phyloP scores from a whole-genome alignment of 305 asterid genomes.

The Fraxinus velutina region DNA sequence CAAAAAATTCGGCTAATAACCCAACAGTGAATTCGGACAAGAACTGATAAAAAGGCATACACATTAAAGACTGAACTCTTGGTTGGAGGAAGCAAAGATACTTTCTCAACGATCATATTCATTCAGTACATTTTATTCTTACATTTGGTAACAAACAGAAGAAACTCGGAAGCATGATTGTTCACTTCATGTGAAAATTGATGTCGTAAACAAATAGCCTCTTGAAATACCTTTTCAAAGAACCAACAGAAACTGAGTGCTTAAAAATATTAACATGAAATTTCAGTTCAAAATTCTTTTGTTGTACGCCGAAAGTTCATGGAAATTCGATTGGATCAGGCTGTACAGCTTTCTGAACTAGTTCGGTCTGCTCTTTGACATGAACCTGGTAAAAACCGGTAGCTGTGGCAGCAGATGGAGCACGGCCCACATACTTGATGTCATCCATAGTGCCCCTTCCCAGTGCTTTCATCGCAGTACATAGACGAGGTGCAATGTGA shows the following conservation, averaged over 20 bases:
- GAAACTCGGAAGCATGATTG: neutral
- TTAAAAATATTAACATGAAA: neutral
- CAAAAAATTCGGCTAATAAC: neutral
- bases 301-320: neutral
- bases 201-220: neutral
- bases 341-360: conserved; percentile 69
- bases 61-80: neutral
- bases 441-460: conserved; percentile 64
- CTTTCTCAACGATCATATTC: neutral
- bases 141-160: neutral
- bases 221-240: neutral
- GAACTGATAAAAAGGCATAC: neutral
- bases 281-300: neutral
- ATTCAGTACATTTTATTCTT: neutral
- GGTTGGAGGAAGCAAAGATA: neutral
- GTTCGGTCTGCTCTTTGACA: conserved; percentile 62
- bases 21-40: neutral
- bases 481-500: conserved; percentile 72
- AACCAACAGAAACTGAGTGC: neutral
- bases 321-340: conserved; percentile 43
- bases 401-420: conserved; percentile 93
- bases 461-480: conserved; percentile 73
- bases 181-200: neutral
- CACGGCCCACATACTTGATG: conserved; percentile 77
- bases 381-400: conserved; percentile 81